Evolutionary conservation across 148 eudicot species (phyloP).

Genomic region (Heliosperma pusillum): DNA sequence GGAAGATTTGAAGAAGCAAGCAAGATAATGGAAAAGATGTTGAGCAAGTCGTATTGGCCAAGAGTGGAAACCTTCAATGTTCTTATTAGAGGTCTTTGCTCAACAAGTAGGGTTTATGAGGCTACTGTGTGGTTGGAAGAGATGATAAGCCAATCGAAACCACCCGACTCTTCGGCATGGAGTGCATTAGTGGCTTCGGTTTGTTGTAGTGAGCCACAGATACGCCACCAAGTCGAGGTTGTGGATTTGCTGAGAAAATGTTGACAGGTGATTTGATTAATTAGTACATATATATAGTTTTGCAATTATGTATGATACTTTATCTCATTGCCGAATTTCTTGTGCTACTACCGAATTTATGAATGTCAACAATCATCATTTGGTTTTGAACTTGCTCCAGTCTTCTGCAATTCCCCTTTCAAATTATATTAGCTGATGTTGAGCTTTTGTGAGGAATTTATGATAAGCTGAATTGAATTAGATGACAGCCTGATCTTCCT

Average conservation of each 20-base stretch:
- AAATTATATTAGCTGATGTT: too few relatives aligned
- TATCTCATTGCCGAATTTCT: background rate
- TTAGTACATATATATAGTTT: background rate
- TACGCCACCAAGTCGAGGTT: constrained; percentile 20
- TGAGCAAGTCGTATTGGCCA: constrained; percentile 55
- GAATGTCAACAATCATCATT: too few relatives aligned
- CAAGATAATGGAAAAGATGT: constrained; percentile 58
- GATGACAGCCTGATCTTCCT: too few relatives aligned
- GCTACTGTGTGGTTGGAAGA: constrained; percentile 86
- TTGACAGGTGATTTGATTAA: background rate
- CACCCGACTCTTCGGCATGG: constrained; percentile 57
- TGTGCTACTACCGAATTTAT: background rate
- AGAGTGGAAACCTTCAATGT: constrained; percentile 30
- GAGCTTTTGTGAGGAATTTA: too few relatives aligned
- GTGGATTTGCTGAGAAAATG: constrained; percentile 17
- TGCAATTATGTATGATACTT: background rate
- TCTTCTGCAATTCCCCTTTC: too few relatives aligned
- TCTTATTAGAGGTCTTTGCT: constrained; percentile 71
- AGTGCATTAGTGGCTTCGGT: constrained; percentile 46
- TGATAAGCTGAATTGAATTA: too few relatives aligned
- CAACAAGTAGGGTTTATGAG: constrained; percentile 45
- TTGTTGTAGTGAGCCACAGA: constrained; percentile 28
- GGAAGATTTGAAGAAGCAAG: constrained; percentile 65
- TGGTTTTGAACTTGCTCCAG: too few relatives aligned
- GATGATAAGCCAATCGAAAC: constrained; percentile 74